phyloP scores from a whole-genome alignment of 495 filamentous ascomycete genomes.

The Trichoderma reesei region DNA sequence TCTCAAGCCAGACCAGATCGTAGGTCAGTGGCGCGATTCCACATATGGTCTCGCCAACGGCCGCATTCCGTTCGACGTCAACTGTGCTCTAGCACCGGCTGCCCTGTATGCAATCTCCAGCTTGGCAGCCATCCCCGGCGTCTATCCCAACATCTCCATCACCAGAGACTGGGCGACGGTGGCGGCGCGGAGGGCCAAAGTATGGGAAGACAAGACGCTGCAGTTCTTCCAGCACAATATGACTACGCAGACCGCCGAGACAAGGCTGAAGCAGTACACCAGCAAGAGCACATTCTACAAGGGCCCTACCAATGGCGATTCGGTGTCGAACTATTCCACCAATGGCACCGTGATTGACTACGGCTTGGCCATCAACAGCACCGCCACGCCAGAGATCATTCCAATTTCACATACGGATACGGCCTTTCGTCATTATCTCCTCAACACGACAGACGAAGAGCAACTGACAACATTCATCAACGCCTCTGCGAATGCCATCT shows the following conservation, averaged over 20 bases:
- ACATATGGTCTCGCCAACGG: conserved; percentile 52
- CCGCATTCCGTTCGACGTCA: conserved; percentile 56
- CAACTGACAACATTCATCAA: conserved; percentile 49
- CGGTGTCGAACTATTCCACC: conserved; percentile 27
- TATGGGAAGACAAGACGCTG: conserved; percentile 56
- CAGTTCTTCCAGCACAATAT: conserved; percentile 47
- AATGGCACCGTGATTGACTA: conserved; percentile 39
- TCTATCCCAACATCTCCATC: conserved; percentile 35
- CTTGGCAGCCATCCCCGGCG: conserved; percentile 34
- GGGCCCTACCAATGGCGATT: background rate
- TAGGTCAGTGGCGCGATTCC: conserved; percentile 56
- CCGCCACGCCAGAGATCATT: conserved; percentile 40
- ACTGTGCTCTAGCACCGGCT: conserved; percentile 52
- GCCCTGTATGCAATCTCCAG: conserved; percentile 47
- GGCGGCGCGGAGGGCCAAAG: conserved; percentile 42
- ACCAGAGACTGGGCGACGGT: conserved; percentile 31
- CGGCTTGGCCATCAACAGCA: conserved; percentile 45
- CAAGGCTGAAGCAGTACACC: conserved; percentile 39
- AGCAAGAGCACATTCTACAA: conserved; percentile 27
- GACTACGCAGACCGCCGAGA: conserved; percentile 30
- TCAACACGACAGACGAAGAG: conserved; percentile 49
- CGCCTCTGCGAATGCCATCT: conserved; percentile 45
- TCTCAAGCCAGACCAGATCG: conserved; percentile 44
- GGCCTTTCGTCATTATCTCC: conserved; percentile 52
- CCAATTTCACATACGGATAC: conserved; percentile 55